phyloP scores from a whole-genome alignment of 1,284 basidiomycete species.

The Grifola frondosa region DNA sequence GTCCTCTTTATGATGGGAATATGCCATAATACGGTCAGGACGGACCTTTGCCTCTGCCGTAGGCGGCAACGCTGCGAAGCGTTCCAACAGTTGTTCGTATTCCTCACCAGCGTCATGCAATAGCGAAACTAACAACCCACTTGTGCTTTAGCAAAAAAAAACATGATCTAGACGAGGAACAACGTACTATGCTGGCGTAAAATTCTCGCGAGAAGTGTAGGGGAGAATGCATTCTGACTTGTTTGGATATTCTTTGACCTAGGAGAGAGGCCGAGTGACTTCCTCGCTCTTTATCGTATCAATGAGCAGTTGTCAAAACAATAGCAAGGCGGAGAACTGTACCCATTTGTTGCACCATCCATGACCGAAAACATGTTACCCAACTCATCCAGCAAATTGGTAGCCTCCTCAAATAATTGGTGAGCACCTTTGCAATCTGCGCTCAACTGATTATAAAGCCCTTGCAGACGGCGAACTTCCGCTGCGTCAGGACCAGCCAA shows the following conservation, averaged over 20 bases:
- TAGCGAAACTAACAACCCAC: conserved; percentile 61
- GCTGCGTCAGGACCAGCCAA: conserved; percentile 56
- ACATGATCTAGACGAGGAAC: conserved; percentile 2
- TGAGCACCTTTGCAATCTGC: conserved; percentile 48
- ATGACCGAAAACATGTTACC: conserved; percentile 53
- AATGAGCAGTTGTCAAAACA: conserved; percentile 12
- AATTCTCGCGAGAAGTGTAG: conserved; percentile 64
- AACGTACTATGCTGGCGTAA: conserved; percentile 73
- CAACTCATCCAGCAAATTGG: conserved; percentile 56
- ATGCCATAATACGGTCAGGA: too few relatives aligned
- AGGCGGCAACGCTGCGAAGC: conserved; percentile 57
- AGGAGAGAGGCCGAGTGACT: conserved; percentile 40
- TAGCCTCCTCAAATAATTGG: conserved; percentile 52
- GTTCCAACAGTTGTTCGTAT: conserved; percentile 57
- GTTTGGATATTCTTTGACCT: conserved; percentile 30
- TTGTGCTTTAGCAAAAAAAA: conserved; percentile 3
- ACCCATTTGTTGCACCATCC: conserved; percentile 46
- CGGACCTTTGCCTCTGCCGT: conserved; percentile 58
- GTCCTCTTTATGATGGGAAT: background rate
- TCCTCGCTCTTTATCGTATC: conserved; percentile 38
- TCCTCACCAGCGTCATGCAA: conserved; percentile 62
- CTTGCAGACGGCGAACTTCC: conserved; percentile 61
- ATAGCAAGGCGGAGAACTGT: conserved; percentile 20
- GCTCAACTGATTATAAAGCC: conserved; percentile 54
- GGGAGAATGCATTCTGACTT: conserved; percentile 55